phyloP scores from a whole-genome alignment of 2,329 filamentous ascomycete species.

The Diaporthe australafricana region DNA sequence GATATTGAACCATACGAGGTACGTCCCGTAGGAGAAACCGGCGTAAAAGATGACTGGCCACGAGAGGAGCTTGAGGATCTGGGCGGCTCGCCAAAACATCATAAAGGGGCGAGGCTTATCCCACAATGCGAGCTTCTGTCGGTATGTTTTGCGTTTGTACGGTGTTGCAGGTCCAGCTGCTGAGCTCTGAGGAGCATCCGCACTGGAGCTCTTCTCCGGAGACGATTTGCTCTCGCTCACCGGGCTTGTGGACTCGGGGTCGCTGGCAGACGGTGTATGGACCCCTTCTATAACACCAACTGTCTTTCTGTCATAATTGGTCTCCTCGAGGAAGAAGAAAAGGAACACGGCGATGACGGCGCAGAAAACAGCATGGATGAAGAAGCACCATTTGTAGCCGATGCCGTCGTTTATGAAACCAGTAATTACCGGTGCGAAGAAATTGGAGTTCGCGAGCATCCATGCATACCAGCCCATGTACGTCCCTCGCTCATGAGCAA shows the following conservation, averaged over 20 bases:
- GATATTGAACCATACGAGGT: slow-evolving; percentile 49
- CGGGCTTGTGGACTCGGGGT: slow-evolving; percentile 19
- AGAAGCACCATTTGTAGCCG: slow-evolving; percentile 48
- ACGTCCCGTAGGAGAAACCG: slow-evolving; percentile 48
- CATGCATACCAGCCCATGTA: slow-evolving; percentile 46
- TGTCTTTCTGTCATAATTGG: slow-evolving; percentile 54
- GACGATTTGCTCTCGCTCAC: neutral
- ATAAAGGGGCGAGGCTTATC: slow-evolving; percentile 49
- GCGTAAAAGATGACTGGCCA: slow-evolving; percentile 57
- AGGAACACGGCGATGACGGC: slow-evolving; percentile 43
- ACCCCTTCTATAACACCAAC: slow-evolving; percentile 36
- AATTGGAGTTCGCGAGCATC: slow-evolving; percentile 43
- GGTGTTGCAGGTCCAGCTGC: neutral
- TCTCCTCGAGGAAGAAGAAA: slow-evolving; percentile 67
- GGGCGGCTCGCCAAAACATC: slow-evolving; percentile 52
- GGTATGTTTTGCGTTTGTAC: slow-evolving; percentile 49
- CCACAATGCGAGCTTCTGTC: slow-evolving; percentile 49
- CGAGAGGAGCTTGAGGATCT: slow-evolving; percentile 46
- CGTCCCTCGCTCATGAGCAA: slow-evolving; percentile 45
- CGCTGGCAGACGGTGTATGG: neutral
- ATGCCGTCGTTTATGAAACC: slow-evolving; percentile 48
- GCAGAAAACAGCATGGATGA: slow-evolving; percentile 46
- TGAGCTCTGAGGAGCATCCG: neutral
- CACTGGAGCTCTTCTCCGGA: slow-evolving; percentile 5
- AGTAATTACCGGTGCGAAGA: slow-evolving; percentile 48